Evolutionary conservation across 129 eudicot species (phyloP).

Genomic region (Artemisia argyi): DNA sequence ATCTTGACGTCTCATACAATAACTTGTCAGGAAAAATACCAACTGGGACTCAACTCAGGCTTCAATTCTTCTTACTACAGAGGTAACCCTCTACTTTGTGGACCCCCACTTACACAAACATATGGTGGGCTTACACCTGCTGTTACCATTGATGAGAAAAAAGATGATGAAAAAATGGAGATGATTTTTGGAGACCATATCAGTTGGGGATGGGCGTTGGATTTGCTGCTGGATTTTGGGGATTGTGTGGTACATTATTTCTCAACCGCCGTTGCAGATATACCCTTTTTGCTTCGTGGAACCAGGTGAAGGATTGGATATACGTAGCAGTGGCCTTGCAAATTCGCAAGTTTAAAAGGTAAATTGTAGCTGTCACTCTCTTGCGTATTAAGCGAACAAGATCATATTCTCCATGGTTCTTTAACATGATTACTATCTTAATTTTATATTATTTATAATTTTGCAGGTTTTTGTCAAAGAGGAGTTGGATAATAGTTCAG

Average conservation of each 20-base stretch:
- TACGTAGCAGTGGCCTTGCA: background rate
- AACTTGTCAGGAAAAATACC: conserved; percentile 36
- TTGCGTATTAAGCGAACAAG: too few species aligned
- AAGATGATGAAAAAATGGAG: conserved; percentile 11
- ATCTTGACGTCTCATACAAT: conserved; percentile 36
- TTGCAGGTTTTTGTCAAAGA: too few species aligned
- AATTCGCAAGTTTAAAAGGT: background rate
- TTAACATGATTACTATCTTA: too few species aligned
- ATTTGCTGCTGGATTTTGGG: conserved; percentile 24
- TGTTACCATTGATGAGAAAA: background rate
- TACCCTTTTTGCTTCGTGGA: background rate
- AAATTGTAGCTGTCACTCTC: too few species aligned
- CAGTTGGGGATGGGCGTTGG: conserved; percentile 17
- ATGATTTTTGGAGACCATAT: background rate
- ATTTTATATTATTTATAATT: too few species aligned
- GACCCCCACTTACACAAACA: conserved; percentile 26
- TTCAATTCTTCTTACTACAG: conserved; percentile 7
- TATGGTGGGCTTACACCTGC: background rate
- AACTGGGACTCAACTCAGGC: conserved; percentile 1
- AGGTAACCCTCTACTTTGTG: conserved; percentile 35
- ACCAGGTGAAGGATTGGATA: background rate
- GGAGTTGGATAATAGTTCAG: too few species aligned
- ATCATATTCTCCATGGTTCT: too few species aligned
- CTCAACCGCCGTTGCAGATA: background rate
- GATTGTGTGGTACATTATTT: conserved; percentile 10